Percentiles rank a stretch among this genome's conserved stretches.
phyloP scores from a whole-genome alignment of 441 rosid species.

The Corymbia calophylla region DNA sequence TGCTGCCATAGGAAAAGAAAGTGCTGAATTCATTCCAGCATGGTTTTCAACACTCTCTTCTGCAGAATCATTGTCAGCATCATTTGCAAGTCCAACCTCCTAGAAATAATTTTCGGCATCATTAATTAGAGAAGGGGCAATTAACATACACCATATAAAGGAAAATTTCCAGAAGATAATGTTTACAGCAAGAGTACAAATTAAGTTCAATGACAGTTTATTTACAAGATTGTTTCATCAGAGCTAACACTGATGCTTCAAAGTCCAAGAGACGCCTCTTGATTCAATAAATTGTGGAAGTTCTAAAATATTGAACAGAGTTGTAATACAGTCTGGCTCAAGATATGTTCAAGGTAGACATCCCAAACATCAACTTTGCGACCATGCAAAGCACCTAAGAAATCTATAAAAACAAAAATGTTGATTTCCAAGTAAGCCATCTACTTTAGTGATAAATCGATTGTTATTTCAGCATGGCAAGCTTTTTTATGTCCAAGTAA shows the following conservation, averaged over 20 bases:
- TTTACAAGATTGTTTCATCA: not conserved
- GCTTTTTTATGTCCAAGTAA: not conserved
- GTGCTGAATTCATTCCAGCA: conserved; percentile 60
- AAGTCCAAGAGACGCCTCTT: not conserved
- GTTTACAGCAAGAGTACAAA: not conserved
- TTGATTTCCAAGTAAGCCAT: not conserved
- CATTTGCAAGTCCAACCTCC: conserved; percentile 41
- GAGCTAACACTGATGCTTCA: not conserved
- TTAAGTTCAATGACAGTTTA: not conserved
- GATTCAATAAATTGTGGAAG: not conserved
- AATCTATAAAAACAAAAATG: not conserved
- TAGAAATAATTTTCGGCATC: conserved; percentile 18
- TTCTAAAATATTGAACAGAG: not conserved
- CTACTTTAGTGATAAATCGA: not conserved
- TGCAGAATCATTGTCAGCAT: conserved; percentile 27
- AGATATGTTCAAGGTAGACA: not conserved
- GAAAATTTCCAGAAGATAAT: not conserved
- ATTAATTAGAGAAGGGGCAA: not conserved
- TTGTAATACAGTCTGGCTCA: not conserved
- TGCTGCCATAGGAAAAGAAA: conserved; percentile 90
- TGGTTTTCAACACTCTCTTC: conserved; percentile 31
- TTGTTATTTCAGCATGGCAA: not conserved
- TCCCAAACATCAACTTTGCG: conserved; percentile 7
- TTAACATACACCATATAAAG: not conserved
- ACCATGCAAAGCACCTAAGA: not conserved